Conservation (phyloP, 192 early-diverging fungal genomes). For the Allomyces macrogynus region DNA sequence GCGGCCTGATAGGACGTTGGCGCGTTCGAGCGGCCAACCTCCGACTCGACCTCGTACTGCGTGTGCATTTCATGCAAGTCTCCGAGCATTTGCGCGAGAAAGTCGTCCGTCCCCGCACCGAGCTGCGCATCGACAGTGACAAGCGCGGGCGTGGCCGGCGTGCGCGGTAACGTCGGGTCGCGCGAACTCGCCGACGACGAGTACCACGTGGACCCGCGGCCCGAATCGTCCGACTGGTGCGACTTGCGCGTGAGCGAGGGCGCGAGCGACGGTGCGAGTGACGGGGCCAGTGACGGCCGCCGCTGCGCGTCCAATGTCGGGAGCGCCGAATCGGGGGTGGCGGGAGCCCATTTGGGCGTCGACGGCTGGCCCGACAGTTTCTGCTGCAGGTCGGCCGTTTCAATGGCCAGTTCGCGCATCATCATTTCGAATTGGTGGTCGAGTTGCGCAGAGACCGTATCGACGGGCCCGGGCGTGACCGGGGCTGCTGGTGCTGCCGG, state of each 20-base stretch:
- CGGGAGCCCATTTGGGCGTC: neutral
- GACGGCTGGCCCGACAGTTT: neutral
- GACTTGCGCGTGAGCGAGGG: neutral
- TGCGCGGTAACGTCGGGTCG: too few relatives aligned
- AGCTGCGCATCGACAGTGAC: neutral
- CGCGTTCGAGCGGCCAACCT: neutral
- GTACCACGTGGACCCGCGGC: neutral
- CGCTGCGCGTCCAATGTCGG: too few relatives aligned
- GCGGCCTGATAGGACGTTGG: neutral
- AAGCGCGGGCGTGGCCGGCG: too few relatives aligned
- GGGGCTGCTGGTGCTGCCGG: neutral
- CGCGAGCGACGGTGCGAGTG: too few relatives aligned
- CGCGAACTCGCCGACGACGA: too few relatives aligned
- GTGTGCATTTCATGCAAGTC: neutral
- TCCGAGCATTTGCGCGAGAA: neutral
- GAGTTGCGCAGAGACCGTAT: neutral
- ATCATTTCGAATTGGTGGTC: neutral
- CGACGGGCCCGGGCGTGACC: neutral
- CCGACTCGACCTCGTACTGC: neutral
- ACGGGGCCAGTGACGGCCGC: too few relatives aligned
- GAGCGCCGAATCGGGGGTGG: neutral
- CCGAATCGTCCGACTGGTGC: neutral
- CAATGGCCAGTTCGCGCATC: neutral
- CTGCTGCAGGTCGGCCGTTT: neutral
- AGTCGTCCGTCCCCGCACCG: neutral